Base-by-base conservation (phyloP, 345 rosid species). In the Lumnitzera racemosa region DNA sequence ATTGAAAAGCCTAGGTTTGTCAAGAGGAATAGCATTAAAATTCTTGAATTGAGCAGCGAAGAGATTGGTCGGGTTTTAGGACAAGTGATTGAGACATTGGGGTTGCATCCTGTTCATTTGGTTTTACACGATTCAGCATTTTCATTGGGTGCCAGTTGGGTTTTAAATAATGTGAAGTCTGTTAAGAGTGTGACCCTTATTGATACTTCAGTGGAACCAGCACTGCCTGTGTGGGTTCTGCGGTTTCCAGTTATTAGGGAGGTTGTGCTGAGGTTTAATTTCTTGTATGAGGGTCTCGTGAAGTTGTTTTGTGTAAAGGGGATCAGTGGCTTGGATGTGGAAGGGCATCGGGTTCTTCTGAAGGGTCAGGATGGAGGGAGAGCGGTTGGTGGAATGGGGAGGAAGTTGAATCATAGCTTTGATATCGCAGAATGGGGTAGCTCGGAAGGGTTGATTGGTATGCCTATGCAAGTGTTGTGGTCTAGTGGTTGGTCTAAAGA, bases 101-200 rank as follows among this genome's bases (percentile, higher is more conserved):
- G 83, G 52, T 78, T 92, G 67, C 81, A 85, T 67, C 91, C 96
- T 62, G 81, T 85, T 59, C 96, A 92, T 83, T 74, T 89, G 76
- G 85, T 89, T 70, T 76, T 92, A 47, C 98, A 92, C 51, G 98
- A 92, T 80, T 82, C 96, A 29, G 91, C 94, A 69, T 71, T 92
- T 58, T 71, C 68, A 23, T 78, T 89, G 82, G 77, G 76, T 70
- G 87, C 94, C 3, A 80, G 74, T 55, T 92, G 96, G 98, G 67
- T 89, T 55, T 69, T 71, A 27, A 79, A 82, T 78, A 92, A 83
- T 67, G 57, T 80, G 12, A 73, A 55, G 4, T 69, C 12, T 10
- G 61, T 92, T 29, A 85, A 81, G 57, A 92, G 96, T 68, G 47
- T 92, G 49, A 89, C 91, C 9, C 89, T 92, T 29, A 41, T 92